A percentile compares a stretch with the other conserved stretches of the same genome.
Evolutionary conservation across 1,284 basidiomycete species (phyloP).

Genomic region (Rhizoctonia solani): DNA sequence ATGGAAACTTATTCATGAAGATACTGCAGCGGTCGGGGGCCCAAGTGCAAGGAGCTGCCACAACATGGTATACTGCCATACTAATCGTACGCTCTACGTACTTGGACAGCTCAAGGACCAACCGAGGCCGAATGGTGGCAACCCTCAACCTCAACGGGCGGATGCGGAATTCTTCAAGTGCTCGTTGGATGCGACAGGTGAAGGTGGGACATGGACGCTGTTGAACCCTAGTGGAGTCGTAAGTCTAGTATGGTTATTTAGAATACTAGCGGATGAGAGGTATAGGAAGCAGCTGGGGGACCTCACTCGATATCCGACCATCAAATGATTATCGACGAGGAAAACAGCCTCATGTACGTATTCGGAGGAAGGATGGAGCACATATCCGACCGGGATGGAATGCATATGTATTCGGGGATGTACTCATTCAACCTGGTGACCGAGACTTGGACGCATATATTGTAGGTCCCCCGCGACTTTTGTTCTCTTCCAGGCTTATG

Average conservation of each 20-base stretch:
- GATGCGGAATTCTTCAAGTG: conserved; percentile 69
- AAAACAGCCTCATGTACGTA: conserved; percentile 72
- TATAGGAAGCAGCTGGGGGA: conserved; percentile 59
- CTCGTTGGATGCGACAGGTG: conserved; percentile 61
- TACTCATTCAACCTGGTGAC: conserved; percentile 67
- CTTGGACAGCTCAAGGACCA: conserved; percentile 44
- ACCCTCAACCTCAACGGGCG: conserved; percentile 1
- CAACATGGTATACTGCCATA: conserved; percentile 78
- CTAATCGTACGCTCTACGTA: conserved; percentile 74
- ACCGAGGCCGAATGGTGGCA: conserved; percentile 1
- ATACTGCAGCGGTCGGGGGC: conserved; percentile 60
- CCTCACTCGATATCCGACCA: conserved; percentile 80
- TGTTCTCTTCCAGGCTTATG: conserved; percentile 14
- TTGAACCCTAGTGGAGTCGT: conserved; percentile 67
- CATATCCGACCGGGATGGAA: conserved; percentile 55
- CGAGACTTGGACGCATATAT: conserved; percentile 65
- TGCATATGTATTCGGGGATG: conserved; percentile 65
- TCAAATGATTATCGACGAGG: conserved; percentile 76
- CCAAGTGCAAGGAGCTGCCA: conserved; percentile 78
- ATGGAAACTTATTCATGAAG: conserved; percentile 66
- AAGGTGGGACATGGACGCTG: conserved; percentile 68
- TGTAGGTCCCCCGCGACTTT: conserved; percentile 52
- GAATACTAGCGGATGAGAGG: neutral
- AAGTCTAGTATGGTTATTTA: conserved; percentile 41
- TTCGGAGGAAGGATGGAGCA: conserved; percentile 77